Base-by-base conservation (phyloP, 2,329 filamentous ascomycete species). In the Claviceps sp. region DNA sequence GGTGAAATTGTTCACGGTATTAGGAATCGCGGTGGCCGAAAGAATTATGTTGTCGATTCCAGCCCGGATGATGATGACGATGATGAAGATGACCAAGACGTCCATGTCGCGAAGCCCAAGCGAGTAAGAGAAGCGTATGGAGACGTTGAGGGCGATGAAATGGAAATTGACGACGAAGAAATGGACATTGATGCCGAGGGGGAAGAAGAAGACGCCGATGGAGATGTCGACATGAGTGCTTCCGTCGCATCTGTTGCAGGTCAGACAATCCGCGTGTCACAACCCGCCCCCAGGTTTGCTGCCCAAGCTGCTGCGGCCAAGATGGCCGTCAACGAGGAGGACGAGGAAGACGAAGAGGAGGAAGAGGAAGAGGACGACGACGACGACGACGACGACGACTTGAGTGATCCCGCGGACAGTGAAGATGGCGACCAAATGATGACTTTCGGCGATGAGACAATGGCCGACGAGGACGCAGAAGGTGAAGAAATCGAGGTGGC, bases 31-130 rank as follows among this genome's bases (percentile, higher is more conserved):
- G 75, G 73, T 5, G 71, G 70, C 18, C 78, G 78, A 65, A 81
- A 80, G 66, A 80, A 72, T 57, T 81, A 81, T 51, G 75, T 79
- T 38, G 74, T 82, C 24, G 77, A 80, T 55, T 77, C 74, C 40
- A 74, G 72, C 51, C 70, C 69, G 40, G 71, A 72, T n/a, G 71
- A 72, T 24, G 70, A 71, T 3, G 72, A 63, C 16, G 67, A 67
- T 0, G 64, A 70, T 8, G 69, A 69, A 8, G 70, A 70, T 66
- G 5, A 5, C 24, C 70, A 71, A 2, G 71, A 63, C 11, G 67
- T 65, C 1, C 62, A 70, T 9, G 69, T 69, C 8, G 66, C 63
- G 11, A 24, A 24, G 3, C 3, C 62, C 14, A 63, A 67, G 18
- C 63, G 67, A 18, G 69, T 68, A 30, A 69, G 69, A 2, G 70